Evolutionary conservation across 306 rosid species (phyloP), one percentile per base, ranked within the genome.

Genomic region (Leucaena leucocephala): DNA sequence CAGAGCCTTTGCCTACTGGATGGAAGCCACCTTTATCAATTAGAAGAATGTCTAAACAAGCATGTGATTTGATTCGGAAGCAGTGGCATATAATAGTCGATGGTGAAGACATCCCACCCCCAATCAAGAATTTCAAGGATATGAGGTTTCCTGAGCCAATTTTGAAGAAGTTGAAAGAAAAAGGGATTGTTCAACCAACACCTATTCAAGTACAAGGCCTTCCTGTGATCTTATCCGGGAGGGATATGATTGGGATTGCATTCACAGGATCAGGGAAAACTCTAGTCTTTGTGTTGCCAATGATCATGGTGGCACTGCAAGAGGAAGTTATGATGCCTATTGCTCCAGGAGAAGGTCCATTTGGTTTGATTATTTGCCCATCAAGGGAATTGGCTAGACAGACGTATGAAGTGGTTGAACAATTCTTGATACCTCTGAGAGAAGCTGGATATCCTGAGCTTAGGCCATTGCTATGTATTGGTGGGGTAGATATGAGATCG

Each of bases 191-290:
- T 71, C 98, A 91, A 61, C 98, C 98, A 0, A 95, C 98, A 0
- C 98, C 98, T 1, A 92, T 95, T 84, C 98, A 95, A 87, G 98
- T 95, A 64, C 98, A 95, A 70, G 98, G 97, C 36, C 27, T 27
- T 27, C 27, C 27, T 27, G 27, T 27, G 81, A 83, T 91, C 74
- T 86, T 92, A 49, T 81, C 98, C 0, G 98, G 98, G 21, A 76
- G 98, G 72, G 97, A 92, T 82, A 95, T 92, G 98, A 95, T 95
- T 80, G 98, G 98, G 62, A 95, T 95, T 59, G 98, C 98, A 3
- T 95, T 93, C 80, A 95, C 98, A 0, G 98, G 98, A 0, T 91
- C 97, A 0, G 98, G 98, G 16, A 95, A 95, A 88, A 95, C 97
- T 11, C 76, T 95, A 70, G 98, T 91, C 12, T 95, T 95, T 87